phyloP scores from a whole-genome alignment of 176 grass and related monocot genomes.

The Metroxylon sagu region DNA sequence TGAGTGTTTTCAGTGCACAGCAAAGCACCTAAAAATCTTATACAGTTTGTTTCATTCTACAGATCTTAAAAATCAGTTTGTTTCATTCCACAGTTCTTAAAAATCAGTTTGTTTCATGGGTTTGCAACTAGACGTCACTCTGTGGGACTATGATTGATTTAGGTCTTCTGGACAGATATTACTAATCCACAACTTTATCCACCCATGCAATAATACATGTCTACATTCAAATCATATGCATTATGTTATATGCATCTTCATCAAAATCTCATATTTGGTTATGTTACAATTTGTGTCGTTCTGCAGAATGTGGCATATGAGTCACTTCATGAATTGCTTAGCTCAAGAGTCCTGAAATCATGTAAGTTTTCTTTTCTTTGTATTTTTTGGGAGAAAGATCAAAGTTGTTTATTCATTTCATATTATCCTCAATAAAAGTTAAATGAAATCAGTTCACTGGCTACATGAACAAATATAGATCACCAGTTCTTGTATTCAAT shows the following conservation, averaged over 20 bases:
- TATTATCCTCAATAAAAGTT: background rate
- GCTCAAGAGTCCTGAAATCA: slow-evolving; percentile 35
- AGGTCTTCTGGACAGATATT: background rate
- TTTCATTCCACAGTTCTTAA: too few species aligned
- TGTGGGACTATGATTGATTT: background rate
- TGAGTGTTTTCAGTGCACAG: too few species aligned
- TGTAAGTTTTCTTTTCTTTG: slow-evolving; percentile 33
- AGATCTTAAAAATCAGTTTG: too few species aligned
- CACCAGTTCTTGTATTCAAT: background rate
- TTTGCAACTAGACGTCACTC: too few species aligned
- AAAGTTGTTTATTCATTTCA: background rate
- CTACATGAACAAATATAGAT: background rate
- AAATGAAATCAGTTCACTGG: background rate
- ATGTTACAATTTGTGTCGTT: slow-evolving; percentile 1
- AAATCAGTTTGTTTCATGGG: too few species aligned
- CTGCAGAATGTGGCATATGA: slow-evolving; percentile 89
- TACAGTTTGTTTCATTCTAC: too few species aligned
- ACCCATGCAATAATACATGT: too few species aligned
- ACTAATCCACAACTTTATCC: background rate
- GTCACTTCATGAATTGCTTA: slow-evolving; percentile 60
- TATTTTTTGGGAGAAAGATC: too few species aligned
- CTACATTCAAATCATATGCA: background rate
- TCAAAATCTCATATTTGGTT: slow-evolving; percentile 6
- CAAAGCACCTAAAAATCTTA: too few species aligned
- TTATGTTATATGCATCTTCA: background rate